Base-by-base conservation (phyloP, 495 filamentous ascomycete genomes). In the Penicillium subrubescens region DNA sequence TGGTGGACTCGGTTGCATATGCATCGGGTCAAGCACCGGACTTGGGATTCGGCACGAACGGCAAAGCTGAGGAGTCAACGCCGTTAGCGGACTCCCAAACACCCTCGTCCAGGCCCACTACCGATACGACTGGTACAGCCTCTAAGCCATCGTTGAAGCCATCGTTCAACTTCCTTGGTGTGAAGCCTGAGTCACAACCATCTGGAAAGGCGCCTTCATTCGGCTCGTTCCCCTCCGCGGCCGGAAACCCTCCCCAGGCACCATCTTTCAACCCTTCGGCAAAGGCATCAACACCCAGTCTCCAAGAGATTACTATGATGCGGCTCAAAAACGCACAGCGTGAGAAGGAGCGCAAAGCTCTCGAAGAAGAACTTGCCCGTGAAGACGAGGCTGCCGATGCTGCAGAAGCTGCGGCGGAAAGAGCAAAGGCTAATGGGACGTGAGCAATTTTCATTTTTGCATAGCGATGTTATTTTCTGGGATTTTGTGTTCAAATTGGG, bases 271-370 rank as follows among this genome's bases (percentile, higher is more conserved):
- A 73, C 23, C 68, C 71, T 5, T 72, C 73, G 12, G 66, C 67
- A 0, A 72, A 73, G 43, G 66, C 68, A 3, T 23, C 71, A 14
- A 74, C 77, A 27, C 84, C 84, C 3, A 88, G 80, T 61, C 59
- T 88, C 34, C 79, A 89, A 67, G 87, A 90, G 41, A 65, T 84
- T 61, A 88, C 83, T 1, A 72, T 89, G 71, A 89, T 89, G 72
- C 77, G 86, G 35, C 64, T 90, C 57, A 88, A 86, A 67, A 86
- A 83, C 60, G 85, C 85, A 0, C 81, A 83, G 65, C 72, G 77
- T 12, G 85, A 89, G 67, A 87, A 86, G 69, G 81, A 62, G 41
- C 75, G 79, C 43, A 80, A 75, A 41, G 77, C 83, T 17, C 68
- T 87, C 17, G 86, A 86, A 62, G 86, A 86, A 46, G 75, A 87